These are phyloP conservation scores for Acer saccharum DNA, from an alignment of 345 rosid species.

Conservation along the genomic window DNA sequence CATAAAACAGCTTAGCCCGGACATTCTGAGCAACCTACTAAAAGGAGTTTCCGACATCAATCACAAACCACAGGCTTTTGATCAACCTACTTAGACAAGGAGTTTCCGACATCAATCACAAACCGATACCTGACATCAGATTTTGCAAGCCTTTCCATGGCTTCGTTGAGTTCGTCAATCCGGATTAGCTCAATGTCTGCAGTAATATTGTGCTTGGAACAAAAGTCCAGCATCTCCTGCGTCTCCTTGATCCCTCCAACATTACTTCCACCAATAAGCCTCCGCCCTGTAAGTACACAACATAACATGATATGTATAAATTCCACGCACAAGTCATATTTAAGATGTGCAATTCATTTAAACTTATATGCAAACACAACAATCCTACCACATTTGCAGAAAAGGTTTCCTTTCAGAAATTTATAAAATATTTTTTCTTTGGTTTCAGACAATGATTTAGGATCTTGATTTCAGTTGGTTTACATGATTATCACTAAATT, in stretches of 20 bases:
- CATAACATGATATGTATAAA: neutral
- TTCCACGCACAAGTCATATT: neutral
- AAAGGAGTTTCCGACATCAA: neutral
- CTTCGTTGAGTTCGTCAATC: slow-evolving; percentile 71
- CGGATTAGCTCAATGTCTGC: slow-evolving; percentile 79
- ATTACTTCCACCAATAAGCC: slow-evolving; percentile 83
- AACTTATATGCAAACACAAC: neutral
- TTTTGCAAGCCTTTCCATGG: slow-evolving; percentile 87
- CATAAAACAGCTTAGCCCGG: too few species aligned
- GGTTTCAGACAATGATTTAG: neutral
- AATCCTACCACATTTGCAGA: neutral
- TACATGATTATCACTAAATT: neutral
- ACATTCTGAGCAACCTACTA: too few species aligned
- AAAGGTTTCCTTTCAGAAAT: neutral
- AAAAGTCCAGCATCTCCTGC: slow-evolving; percentile 87
- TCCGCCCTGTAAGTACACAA: slow-evolving; percentile 44
- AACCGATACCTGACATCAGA: slow-evolving; percentile 91
- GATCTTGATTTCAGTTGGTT: neutral
- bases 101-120: slow-evolving; percentile 81
- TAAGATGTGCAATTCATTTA: neutral
- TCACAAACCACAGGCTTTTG: neutral
- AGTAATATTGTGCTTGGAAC: slow-evolving; percentile 70
- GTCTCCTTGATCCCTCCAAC: slow-evolving; percentile 82
- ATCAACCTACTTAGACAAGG: slow-evolving; percentile 37
- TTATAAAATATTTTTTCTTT: too few species aligned